These are phyloP conservation scores for Porphyrellus cyaneotinctus DNA, from an alignment of 768 basidiomycete species.

Conservation along the genomic window DNA sequence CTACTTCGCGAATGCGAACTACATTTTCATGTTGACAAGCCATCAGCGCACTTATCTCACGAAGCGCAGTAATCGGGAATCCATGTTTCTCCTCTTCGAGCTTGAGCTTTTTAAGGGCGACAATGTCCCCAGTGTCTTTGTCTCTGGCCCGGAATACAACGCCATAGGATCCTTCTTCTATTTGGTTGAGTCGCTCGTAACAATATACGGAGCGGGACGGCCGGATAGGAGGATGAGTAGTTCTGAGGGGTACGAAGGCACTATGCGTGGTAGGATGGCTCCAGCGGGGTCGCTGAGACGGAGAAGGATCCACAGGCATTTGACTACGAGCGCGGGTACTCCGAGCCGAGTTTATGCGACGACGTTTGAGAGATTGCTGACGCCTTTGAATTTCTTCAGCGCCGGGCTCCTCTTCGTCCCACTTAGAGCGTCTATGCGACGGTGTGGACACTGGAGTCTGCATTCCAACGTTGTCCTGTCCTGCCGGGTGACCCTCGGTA, in stretches of 20 bases:
- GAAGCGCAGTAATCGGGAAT: slow-evolving; percentile 93
- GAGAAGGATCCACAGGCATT: slow-evolving; percentile 14
- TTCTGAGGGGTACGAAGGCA: slow-evolving; percentile 70
- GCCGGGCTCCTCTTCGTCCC: slow-evolving; percentile 52
- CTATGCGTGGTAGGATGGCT: slow-evolving; percentile 43
- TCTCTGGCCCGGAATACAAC: slow-evolving; percentile 96
- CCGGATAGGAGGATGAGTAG: slow-evolving; percentile 69
- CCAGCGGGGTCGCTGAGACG: slow-evolving; percentile 14
- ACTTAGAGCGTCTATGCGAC: slow-evolving; percentile 73
- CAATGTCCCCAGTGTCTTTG: slow-evolving; percentile 91
- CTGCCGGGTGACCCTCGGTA: background rate
- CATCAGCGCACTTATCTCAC: slow-evolving; percentile 97
- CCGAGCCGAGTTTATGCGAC: slow-evolving; percentile 44
- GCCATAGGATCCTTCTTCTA: slow-evolving; percentile 98
- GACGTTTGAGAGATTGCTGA: slow-evolving; percentile 51
- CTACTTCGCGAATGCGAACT: slow-evolving; percentile 94
- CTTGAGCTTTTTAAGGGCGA: slow-evolving; percentile 96
- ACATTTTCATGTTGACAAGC: slow-evolving; percentile 92
- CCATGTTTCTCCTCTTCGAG: slow-evolving; percentile 98
- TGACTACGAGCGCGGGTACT: slow-evolving; percentile 14
- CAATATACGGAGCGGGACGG: slow-evolving; percentile 92
- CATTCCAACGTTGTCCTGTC: background rate
- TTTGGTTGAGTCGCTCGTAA: slow-evolving; percentile 94
- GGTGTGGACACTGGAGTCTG: slow-evolving; percentile 44
- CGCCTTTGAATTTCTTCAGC: slow-evolving; percentile 33